A percentile compares a stretch with the other conserved stretches of the same genome.
These are phyloP conservation scores for Tulasnella sp. DNA, from an alignment of 768 basidiomycete species.

Conservation along the genomic window DNA sequence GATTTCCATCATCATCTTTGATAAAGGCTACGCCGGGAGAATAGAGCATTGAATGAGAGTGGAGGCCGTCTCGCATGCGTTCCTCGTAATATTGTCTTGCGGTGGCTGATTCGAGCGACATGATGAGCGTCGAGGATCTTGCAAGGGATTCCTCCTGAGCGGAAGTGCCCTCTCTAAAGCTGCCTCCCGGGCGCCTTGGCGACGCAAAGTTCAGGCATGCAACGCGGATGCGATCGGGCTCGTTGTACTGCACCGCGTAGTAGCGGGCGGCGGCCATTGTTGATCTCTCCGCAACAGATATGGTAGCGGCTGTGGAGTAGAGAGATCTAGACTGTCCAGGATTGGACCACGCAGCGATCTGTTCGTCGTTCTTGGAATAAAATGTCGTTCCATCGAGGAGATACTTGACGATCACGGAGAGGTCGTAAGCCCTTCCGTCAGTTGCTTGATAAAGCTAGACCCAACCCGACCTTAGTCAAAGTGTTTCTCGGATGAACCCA, in stretches of 20 bases:
- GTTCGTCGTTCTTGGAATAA: neutral
- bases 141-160: conserved; percentile 78
- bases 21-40: conserved; percentile 57
- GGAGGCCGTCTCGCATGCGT: conserved; percentile 40
- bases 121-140: conserved; percentile 62
- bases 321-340: neutral
- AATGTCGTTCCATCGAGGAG: neutral
- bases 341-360: neutral
- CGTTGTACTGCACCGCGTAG: neutral
- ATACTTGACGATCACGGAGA: neutral
- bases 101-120: conserved; percentile 47
- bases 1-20: conserved; percentile 53
- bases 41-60: conserved; percentile 72
- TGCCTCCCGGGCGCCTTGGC: conserved; percentile 66
- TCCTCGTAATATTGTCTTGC: conserved; percentile 54
- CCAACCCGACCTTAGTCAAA: neutral
- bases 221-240: neutral
- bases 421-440: neutral
- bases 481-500: neutral
- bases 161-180: conserved; percentile 62
- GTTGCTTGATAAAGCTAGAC: neutral
- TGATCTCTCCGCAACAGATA: neutral
- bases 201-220: conserved; percentile 59
- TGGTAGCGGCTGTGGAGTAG: neutral
- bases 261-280: neutral